Evolutionary conservation across 306 rosid species (phyloP).

Genomic region (Psophocarpus tetragonolobus): DNA sequence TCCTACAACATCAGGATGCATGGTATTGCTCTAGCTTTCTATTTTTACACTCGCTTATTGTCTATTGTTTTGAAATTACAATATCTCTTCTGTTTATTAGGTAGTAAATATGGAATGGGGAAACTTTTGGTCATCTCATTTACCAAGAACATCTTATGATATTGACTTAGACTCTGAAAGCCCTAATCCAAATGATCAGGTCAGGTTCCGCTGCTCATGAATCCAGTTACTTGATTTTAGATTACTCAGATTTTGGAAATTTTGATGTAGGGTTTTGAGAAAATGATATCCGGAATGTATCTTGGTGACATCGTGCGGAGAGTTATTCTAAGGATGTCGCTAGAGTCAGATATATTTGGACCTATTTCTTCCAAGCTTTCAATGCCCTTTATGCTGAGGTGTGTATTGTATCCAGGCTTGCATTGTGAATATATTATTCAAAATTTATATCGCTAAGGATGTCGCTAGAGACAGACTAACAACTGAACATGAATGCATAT

Average conservation of each 20-base stretch:
- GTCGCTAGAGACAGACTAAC: background rate
- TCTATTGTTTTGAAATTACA: background rate
- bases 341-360: slow-evolving; percentile 66
- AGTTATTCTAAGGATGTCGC: slow-evolving; percentile 70
- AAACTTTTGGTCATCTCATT: slow-evolving; percentile 80
- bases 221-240: slow-evolving; percentile 18
- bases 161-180: slow-evolving; percentile 70
- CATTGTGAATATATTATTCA: background rate
- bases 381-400: slow-evolving; percentile 70
- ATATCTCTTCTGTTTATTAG: slow-evolving; percentile 39
- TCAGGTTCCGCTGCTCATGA: slow-evolving; percentile 27
- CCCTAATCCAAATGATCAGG: slow-evolving; percentile 87
- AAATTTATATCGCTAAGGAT: no score
- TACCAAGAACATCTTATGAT: slow-evolving; percentile 77
- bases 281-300: slow-evolving; percentile 90
- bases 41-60: background rate
- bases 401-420: slow-evolving; percentile 2
- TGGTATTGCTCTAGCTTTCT: slow-evolving; percentile 49
- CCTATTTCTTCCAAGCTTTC: slow-evolving; percentile 56
- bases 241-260: slow-evolving; percentile 24
- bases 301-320: slow-evolving; percentile 90
- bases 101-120: slow-evolving; percentile 94
- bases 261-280: slow-evolving; percentile 76
- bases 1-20: slow-evolving; percentile 62
- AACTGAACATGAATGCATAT: background rate